These are phyloP conservation scores for Arthroderma uncinatum DNA, from an alignment of 2,329 filamentous ascomycete species.

Conservation along the genomic window DNA sequence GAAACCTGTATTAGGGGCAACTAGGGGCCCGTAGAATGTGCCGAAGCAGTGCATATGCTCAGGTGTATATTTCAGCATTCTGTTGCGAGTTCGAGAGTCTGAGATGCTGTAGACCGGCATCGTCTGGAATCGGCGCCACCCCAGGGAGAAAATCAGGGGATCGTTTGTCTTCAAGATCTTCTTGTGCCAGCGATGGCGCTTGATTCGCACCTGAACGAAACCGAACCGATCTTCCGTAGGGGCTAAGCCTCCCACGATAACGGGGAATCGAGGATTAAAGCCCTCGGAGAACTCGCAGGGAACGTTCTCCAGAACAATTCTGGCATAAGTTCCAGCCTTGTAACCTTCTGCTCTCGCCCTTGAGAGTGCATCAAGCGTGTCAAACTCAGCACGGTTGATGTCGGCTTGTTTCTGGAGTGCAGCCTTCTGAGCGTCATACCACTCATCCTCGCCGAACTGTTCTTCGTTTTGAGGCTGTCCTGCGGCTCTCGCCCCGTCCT, in stretches of 20 bases:
- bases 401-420: conserved; percentile 88
- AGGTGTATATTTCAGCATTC: conserved; percentile 97
- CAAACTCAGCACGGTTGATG: conserved; percentile 92
- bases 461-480: conserved; percentile 57
- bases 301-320: conserved; percentile 78
- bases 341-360: conserved; percentile 78
- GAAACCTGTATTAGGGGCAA: conserved; percentile 92
- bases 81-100: conserved; percentile 82
- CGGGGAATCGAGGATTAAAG: conserved; percentile 71
- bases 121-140: conserved; percentile 90
- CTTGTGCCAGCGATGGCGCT: conserved; percentile 97
- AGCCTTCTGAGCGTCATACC: conserved; percentile 96
- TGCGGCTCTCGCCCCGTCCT: conserved; percentile 64
- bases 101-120: conserved; percentile 90
- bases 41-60: conserved; percentile 99
- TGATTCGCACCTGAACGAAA: conserved; percentile 90
- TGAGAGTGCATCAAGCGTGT: conserved; percentile 71
- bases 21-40: conserved; percentile 87
- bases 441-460: conserved; percentile 93
- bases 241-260: conserved; percentile 83
- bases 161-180: conserved; percentile 98
- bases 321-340: conserved; percentile 84
- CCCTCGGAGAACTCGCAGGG: conserved; percentile 78
- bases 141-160: conserved; percentile 89
- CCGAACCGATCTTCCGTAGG: conserved; percentile 93